Evolutionary conservation across 140 eudicot genomes (phyloP).

Genomic region (Stevia rebaudiana): DNA sequence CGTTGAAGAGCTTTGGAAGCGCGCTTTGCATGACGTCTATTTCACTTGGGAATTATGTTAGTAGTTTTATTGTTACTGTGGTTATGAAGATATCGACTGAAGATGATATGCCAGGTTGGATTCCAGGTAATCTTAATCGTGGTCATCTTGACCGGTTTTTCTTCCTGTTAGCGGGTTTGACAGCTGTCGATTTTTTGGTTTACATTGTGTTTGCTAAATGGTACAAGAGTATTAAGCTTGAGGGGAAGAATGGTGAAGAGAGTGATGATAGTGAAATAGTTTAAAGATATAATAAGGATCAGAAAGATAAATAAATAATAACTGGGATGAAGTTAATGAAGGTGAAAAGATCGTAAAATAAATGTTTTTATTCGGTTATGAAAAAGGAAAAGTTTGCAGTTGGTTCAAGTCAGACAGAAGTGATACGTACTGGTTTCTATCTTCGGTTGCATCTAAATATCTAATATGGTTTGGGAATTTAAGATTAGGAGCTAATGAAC

Average conservation of each 20-base stretch:
- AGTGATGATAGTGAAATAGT: slow-evolving; percentile 35
- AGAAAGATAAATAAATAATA: slow-evolving; percentile 31
- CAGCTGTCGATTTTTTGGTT: slow-evolving; percentile 50
- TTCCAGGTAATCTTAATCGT: slow-evolving; percentile 72
- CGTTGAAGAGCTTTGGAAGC: slow-evolving; percentile 88
- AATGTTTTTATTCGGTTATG: slow-evolving; percentile 6
- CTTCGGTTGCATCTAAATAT: slow-evolving; percentile 21
- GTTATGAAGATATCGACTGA: slow-evolving; percentile 77
- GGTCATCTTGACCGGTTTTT: slow-evolving; percentile 84
- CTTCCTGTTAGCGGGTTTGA: slow-evolving; percentile 69
- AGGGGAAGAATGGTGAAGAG: slow-evolving; percentile 37
- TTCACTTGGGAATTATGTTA: slow-evolving; percentile 88
- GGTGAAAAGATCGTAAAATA: slow-evolving; percentile 18
- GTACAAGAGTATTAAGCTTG: slow-evolving; percentile 64
- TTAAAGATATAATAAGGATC: slow-evolving; percentile 16
- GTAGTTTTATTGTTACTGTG: slow-evolving; percentile 68
- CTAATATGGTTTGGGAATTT: slow-evolving; percentile 18
- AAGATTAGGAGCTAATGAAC: slow-evolving; percentile 14
- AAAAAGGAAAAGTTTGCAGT: slow-evolving; percentile 1
- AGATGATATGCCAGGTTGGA: slow-evolving; percentile 86
- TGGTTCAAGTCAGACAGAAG: slow-evolving; percentile 14
- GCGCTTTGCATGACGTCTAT: slow-evolving; percentile 97
- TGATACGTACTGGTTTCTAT: slow-evolving; percentile 2
- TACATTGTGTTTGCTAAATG: slow-evolving; percentile 70
- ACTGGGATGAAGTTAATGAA: slow-evolving; percentile 16